These are phyloP conservation scores for Rhizophora mangle DNA, from an alignment of 345 rosid genomes.

Conservation along the genomic window DNA sequence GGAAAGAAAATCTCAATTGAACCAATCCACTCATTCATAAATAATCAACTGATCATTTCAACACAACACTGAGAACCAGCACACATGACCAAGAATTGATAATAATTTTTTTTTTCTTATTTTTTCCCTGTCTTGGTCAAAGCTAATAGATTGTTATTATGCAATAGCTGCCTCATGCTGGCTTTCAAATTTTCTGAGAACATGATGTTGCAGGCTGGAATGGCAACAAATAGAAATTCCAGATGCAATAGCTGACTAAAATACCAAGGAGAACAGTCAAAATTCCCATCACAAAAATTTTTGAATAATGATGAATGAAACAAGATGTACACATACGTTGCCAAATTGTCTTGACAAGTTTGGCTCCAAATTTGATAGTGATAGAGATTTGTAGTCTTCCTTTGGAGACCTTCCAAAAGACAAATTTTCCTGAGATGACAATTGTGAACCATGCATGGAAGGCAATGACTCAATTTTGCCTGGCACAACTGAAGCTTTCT, in stretches of 20 bases:
- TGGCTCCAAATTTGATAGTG: slow-evolving; percentile 47
- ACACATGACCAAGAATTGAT: no score
- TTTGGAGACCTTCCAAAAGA: slow-evolving; percentile 43
- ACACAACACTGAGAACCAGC: no score
- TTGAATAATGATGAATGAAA: neutral
- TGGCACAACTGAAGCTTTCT: slow-evolving; percentile 30
- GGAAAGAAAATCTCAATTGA: no score
- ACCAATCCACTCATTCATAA: no score
- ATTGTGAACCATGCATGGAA: slow-evolving; percentile 42
- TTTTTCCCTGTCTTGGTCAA: no score
- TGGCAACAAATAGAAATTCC: neutral
- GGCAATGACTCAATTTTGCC: slow-evolving; percentile 65
- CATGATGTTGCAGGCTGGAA: neutral
- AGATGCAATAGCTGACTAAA: neutral
- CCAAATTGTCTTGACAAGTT: slow-evolving; percentile 64
- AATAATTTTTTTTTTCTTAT: no score
- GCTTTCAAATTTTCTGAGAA: neutral
- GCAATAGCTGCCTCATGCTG: neutral
- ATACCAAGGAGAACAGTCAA: neutral
- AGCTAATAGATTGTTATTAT: no score
- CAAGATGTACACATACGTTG: slow-evolving; percentile 49
- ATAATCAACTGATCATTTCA: no score
- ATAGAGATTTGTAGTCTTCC: slow-evolving; percentile 38
- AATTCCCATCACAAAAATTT: neutral
- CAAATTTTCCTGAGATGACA: slow-evolving; percentile 47